Base-by-base conservation (phyloP, 495 filamentous ascomycete species). In the Rhypophila decipiens region DNA sequence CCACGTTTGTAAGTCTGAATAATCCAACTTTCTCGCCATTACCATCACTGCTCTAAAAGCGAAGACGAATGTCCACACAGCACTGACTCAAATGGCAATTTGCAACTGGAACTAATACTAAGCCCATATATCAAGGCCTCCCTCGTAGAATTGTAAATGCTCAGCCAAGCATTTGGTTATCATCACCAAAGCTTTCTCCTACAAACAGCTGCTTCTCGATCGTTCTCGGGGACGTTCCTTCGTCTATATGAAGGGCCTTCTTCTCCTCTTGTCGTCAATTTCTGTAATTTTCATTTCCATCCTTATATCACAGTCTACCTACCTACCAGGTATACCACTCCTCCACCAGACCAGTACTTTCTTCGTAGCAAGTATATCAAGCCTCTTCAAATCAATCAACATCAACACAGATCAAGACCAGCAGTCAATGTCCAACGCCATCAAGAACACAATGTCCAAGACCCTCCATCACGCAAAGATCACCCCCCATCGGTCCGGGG, bases 401-500 rank as follows among this genome's bases (percentile, higher is more conserved):
- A 35, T 8, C 20, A 17, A 15, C 23, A 18, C 39, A 21, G 10
- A 39, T 17, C 38, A 39, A 24, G 40, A n/a, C 21, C 44, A 47
- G 18, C 34, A 39, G 12, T 27, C 29, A 41, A 61, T 44, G 41
- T 46, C 46, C 44, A 63, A 52, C 42, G 43, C 24, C 21, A 15
- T 3, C 39, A 24, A 11, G 37, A 65, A 57, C 52, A 39, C 58
- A 43, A 80, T 80, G 75, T 63, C 77, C 31, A 77, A 75, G 56
- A 66, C 74, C 38, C 76, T 83, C 51, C 52, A 70, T 21, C 73
- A 84, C 72, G 80, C 79, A 38, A 81, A 77, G 53, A 80, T 87
- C 61, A 72, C 74, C 21, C 72, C 75, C 19, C 83, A 82, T 56
- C 74, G 68, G 51, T 85, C 80, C 27, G 59, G 59, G 31, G 72